A percentile compares a stretch with the other conserved stretches of the same genome.
These are phyloP conservation scores for Schrenkiella parvula DNA, from an alignment of 345 rosid genomes.

Conservation along the genomic window DNA sequence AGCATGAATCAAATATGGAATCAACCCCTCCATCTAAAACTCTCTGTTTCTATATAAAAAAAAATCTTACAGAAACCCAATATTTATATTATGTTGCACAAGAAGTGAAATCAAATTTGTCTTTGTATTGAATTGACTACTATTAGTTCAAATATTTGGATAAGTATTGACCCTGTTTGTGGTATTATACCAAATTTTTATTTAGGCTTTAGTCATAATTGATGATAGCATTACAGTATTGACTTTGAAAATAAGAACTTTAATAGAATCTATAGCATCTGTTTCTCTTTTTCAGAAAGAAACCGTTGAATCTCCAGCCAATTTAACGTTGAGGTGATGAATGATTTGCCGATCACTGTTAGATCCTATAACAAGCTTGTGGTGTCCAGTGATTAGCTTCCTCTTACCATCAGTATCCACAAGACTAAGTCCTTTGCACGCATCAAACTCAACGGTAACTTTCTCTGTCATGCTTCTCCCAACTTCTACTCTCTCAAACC, in stretches of 20 bases:
- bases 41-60: background rate
- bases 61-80: background rate
- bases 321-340: constrained; percentile 36
- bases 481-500: constrained; percentile 51
- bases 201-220: constrained; percentile 14
- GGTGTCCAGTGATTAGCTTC: constrained; percentile 40
- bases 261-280: constrained; percentile 15
- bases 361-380: constrained; percentile 44
- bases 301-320: constrained; percentile 29
- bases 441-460: constrained; percentile 39
- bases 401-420: constrained; percentile 50
- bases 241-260: constrained; percentile 24
- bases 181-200: constrained; percentile 18
- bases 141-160: constrained; percentile 13
- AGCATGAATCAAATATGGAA: constrained; percentile 55
- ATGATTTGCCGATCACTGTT: constrained; percentile 35
- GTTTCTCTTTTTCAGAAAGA: background rate
- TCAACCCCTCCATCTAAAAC: constrained; percentile 68
- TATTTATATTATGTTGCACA: constrained; percentile 15
- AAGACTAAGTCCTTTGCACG: constrained; percentile 46
- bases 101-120: constrained; percentile 7
- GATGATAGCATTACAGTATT: constrained; percentile 31
- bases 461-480: constrained; percentile 36
- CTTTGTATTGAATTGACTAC: constrained; percentile 20
- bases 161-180: constrained; percentile 19